phyloP scores from a whole-genome alignment of 306 rosid genomes.

The cucumber (Cucumis sativus) region Cucumber_9930_V3 NC_026659.2:4050501-4051000 shows the following conservation, averaged over 20 bases:
- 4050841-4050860: not conserved
- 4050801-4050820: not conserved
- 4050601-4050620: not conserved
- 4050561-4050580: not conserved
- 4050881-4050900: not conserved
- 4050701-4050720: not conserved
- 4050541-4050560: not conserved
- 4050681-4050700: not conserved
- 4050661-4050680: not conserved
- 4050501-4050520: too few species aligned
- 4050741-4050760: not conserved
- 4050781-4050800: not conserved
- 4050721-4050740: not conserved
- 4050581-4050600: not conserved
- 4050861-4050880: slow-evolving; percentile 5
- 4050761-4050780: not conserved
- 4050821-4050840: not conserved
- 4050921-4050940: not conserved
- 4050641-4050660: not conserved
- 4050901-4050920: slow-evolving; percentile 3
- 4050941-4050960: not conserved
- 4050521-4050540: not conserved
- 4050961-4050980: not conserved
- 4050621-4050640: not conserved
- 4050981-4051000: not conserved